Evolutionary conservation across 1,139 yeast species (phyloP).

Genomic region (Magnusiomyces paraingens): DNA sequence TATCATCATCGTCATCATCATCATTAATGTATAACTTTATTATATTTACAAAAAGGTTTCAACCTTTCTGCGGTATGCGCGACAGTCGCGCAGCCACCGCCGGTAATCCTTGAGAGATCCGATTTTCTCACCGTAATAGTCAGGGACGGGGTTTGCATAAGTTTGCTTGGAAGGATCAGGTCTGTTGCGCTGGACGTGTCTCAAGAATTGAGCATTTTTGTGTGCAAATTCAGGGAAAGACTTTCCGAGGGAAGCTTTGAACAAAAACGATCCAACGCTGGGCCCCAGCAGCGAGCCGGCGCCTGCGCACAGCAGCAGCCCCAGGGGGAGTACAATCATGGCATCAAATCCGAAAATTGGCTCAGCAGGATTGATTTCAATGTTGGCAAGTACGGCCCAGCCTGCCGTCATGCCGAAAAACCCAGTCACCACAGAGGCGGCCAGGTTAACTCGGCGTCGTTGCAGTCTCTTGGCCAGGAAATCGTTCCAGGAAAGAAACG

Average conservation of each 20-base stretch:
- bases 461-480: slow-evolving; percentile 70
- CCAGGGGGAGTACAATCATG: slow-evolving; percentile 48
- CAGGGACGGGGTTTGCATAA: slow-evolving; percentile 93
- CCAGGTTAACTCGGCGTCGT: slow-evolving; percentile 63
- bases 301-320: slow-evolving; percentile 65
- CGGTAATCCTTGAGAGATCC: slow-evolving; percentile 80
- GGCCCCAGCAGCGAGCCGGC: slow-evolving; percentile 85
- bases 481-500: slow-evolving; percentile 53
- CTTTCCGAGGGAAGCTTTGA: slow-evolving; percentile 47
- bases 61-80: slow-evolving; percentile 81
- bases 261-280: slow-evolving; percentile 62
- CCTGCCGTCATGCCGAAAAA: slow-evolving; percentile 62
- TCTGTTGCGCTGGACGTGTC: slow-evolving; percentile 66
- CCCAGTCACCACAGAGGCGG: slow-evolving; percentile 63
- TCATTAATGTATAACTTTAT: not conserved
- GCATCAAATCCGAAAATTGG: slow-evolving; percentile 84
- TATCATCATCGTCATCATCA: not conserved
- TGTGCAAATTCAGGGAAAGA: slow-evolving; percentile 34
- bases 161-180: slow-evolving; percentile 94
- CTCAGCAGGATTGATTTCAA: slow-evolving; percentile 79
- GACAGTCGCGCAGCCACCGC: slow-evolving; percentile 94
- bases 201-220: slow-evolving; percentile 69
- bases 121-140: slow-evolving; percentile 94
- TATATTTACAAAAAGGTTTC: slow-evolving; percentile 59
- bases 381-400: slow-evolving; percentile 69